Conservation (phyloP, 768 basidiomycete species). For the Favolaschia claudopus region DNA sequence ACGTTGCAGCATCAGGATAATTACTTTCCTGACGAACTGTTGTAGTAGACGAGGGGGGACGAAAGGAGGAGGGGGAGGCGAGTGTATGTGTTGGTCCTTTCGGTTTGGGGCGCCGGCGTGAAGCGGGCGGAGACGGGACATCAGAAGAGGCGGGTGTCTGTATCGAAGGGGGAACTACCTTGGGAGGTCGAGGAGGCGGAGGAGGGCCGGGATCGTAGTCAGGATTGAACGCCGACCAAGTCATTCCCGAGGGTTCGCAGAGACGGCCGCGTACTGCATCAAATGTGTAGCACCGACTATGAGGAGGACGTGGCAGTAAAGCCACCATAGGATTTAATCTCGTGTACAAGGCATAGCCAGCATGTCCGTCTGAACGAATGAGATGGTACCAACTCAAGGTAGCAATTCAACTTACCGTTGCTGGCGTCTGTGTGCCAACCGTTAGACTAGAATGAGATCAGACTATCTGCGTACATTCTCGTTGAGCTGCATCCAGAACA, state of each 20-base stretch:
- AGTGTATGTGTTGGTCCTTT: too few relatives aligned
- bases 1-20: too few relatives aligned
- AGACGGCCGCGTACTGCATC: constrained; percentile 56
- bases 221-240: constrained; percentile 69
- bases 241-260: constrained; percentile 49
- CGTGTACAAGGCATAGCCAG: constrained; percentile 62
- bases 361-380: constrained; percentile 76
- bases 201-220: constrained; percentile 77
- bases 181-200: constrained; percentile 53
- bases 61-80: too few relatives aligned
- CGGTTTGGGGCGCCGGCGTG: too few relatives aligned
- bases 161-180: constrained; percentile 22
- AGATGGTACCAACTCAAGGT: constrained; percentile 46
- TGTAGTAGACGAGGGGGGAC: too few relatives aligned
- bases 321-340: constrained; percentile 53
- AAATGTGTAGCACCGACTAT: constrained; percentile 63
- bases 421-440: constrained; percentile 25
- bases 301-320: constrained; percentile 41
- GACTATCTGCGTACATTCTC: constrained; percentile 60
- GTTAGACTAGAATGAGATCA: constrained; percentile 11
- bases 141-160: neutral
- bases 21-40: too few relatives aligned
- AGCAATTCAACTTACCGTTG: constrained; percentile 10
- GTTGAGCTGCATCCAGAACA: constrained; percentile 51
- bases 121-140: too few relatives aligned